Evolutionary conservation across 768 basidiomycete species (phyloP).

Genomic region (Leccinum uliginosum): DNA sequence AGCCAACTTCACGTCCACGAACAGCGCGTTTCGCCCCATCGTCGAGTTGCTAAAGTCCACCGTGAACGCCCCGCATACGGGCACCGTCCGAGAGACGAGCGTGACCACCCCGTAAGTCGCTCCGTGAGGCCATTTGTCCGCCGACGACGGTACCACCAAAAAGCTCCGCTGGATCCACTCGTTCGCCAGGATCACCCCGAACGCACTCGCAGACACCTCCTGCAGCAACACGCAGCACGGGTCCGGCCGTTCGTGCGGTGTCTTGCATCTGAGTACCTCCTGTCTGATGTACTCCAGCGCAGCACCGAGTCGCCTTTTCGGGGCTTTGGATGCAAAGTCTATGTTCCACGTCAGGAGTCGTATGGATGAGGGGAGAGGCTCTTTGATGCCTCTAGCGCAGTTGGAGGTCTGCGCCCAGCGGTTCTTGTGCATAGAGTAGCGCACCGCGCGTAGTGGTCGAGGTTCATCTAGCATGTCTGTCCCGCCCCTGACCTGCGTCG

Average conservation of each 20-base stretch:
- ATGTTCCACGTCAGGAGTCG: slow-evolving; percentile 73
- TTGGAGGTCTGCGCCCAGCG: slow-evolving; percentile 33
- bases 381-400: slow-evolving; percentile 32
- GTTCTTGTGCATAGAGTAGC: slow-evolving; percentile 29
- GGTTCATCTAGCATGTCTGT: slow-evolving; percentile 23
- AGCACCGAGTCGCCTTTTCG: slow-evolving; percentile 41
- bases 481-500: slow-evolving; percentile 15
- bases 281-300: slow-evolving; percentile 53
- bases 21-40: slow-evolving; percentile 53
- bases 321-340: slow-evolving; percentile 39
- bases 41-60: slow-evolving; percentile 49
- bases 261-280: slow-evolving; percentile 45
- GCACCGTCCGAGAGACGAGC: slow-evolving; percentile 55
- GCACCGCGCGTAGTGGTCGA: slow-evolving; percentile 29
- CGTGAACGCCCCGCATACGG: slow-evolving; percentile 44
- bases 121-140: slow-evolving; percentile 49
- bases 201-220: slow-evolving; percentile 49
- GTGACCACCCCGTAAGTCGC: slow-evolving; percentile 66
- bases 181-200: slow-evolving; percentile 47
- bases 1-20: slow-evolving; percentile 51
- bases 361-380: slow-evolving; percentile 41
- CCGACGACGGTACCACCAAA: slow-evolving; percentile 49
- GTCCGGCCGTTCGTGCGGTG: slow-evolving; percentile 40
- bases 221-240: slow-evolving; percentile 68
- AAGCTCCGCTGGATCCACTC: slow-evolving; percentile 64